A percentile compares a stretch with the other conserved stretches of the same genome.
These are phyloP conservation scores for Monosporascus ibericus DNA, from an alignment of 2,329 filamentous ascomycete genomes.

Conservation along the genomic window DNA sequence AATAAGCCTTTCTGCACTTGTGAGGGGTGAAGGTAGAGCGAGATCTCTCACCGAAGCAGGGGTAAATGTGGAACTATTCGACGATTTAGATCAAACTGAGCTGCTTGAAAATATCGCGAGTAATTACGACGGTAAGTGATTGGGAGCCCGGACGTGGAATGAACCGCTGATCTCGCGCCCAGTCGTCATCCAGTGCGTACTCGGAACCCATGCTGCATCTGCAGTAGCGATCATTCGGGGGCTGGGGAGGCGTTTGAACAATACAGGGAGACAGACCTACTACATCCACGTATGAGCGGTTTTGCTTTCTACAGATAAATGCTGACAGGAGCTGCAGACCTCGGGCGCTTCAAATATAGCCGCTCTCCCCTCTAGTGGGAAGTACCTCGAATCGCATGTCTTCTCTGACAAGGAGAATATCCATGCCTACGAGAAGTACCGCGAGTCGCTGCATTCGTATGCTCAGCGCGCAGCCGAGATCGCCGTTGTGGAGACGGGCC, in stretches of 20 bases:
- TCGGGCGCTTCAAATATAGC: conserved; percentile 38
- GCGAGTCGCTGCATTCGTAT: conserved; percentile 31
- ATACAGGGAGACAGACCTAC: conserved; percentile 2
- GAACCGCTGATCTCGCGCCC: not conserved
- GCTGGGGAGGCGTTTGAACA: conserved; percentile 30
- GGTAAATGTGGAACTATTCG: not conserved
- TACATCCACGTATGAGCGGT: conserved; percentile 17
- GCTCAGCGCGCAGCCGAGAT: conserved; percentile 39
- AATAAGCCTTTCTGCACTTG: conserved; percentile 13
- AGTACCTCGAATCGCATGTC: conserved; percentile 30
- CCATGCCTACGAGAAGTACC: conserved; percentile 32
- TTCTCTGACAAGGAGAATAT: conserved; percentile 30
- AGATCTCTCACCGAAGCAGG: not conserved
- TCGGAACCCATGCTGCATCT: conserved; percentile 29
- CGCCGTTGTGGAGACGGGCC: conserved; percentile 32
- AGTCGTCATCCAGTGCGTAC: conserved; percentile 37
- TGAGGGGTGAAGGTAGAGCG: conserved; percentile 16
- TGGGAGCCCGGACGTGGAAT: not conserved
- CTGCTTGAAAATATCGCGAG: conserved; percentile 3
- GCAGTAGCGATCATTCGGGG: conserved; percentile 37
- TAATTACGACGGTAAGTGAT: not conserved
- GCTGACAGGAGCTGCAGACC: conserved; percentile 27
- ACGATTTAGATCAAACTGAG: conserved; percentile 6
- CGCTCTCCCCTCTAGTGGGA: conserved; percentile 32
- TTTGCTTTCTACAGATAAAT: too few species aligned